Evolutionary conservation across 2,329 filamentous ascomycete genomes (phyloP).

Genomic region (Calycina marina): DNA sequence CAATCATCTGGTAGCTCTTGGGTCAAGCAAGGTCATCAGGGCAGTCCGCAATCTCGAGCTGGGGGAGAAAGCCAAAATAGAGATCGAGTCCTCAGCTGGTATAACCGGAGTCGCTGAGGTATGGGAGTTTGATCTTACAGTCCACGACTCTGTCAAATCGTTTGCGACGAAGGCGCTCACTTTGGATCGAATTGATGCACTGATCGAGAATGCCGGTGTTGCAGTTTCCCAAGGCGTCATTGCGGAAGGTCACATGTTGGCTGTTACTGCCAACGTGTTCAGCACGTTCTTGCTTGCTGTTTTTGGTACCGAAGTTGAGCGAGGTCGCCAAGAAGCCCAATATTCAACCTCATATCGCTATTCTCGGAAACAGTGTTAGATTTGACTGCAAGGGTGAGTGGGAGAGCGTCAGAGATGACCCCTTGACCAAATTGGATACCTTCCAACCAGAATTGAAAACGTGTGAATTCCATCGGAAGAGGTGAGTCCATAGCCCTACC

Average conservation of each 20-base stretch:
- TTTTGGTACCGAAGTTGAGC: constrained; percentile 14
- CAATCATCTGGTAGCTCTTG: constrained; percentile 24
- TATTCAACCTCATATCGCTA: constrained; percentile 12
- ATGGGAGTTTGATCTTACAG: constrained; percentile 11
- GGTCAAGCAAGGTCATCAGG: constrained; percentile 26
- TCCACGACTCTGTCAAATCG: constrained; percentile 8
- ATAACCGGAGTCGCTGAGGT: constrained; percentile 5
- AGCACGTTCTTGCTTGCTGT: constrained; percentile 14
- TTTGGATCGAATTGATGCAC: constrained; percentile 28
- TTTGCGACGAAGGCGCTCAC: constrained; percentile 5
- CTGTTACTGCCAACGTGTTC: constrained; percentile 15
- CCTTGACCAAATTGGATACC: constrained; percentile 12
- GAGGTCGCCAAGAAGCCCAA: constrained; percentile 7
- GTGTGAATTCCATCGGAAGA: constrained; percentile 1
- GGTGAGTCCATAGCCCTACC: not conserved
- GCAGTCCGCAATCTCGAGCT: constrained; percentile 25
- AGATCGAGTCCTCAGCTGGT: constrained; percentile 16
- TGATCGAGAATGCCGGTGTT: constrained; percentile 23
- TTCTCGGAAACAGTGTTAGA: constrained; percentile 9
- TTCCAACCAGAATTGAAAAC: constrained; percentile 5
- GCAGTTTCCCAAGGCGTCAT: not conserved
- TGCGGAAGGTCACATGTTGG: constrained; percentile 9
- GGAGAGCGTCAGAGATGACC: constrained; percentile 14
- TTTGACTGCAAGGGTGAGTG: constrained; percentile 10
- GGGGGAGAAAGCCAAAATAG: constrained; percentile 21